phyloP scores from a whole-genome alignment of 2,329 filamentous ascomycete genomes.

The Rosellinia necatrix region DNA sequence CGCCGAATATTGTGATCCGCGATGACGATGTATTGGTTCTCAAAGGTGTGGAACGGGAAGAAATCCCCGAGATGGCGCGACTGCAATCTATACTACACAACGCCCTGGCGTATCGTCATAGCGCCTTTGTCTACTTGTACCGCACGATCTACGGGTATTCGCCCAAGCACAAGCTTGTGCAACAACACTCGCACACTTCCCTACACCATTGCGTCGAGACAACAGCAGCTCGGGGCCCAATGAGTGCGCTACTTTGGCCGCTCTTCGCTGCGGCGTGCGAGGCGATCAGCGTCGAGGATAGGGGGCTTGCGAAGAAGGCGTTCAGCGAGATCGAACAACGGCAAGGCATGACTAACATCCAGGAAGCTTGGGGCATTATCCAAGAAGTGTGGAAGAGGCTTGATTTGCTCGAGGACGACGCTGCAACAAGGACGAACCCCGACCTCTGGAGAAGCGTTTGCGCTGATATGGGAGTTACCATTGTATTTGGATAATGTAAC shows the following conservation, averaged over 20 bases:
- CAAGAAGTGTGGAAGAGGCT: constrained; percentile 63
- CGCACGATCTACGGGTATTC: constrained; percentile 56
- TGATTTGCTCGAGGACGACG: constrained; percentile 43
- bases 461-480: constrained; percentile 60
- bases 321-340: constrained; percentile 59
- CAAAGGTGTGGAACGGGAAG: constrained; percentile 22
- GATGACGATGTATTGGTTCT: constrained; percentile 34
- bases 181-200: constrained; percentile 56
- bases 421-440: constrained; percentile 30
- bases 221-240: constrained; percentile 60
- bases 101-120: constrained; percentile 64
- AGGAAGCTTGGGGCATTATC: constrained; percentile 63
- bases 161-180: constrained; percentile 55
- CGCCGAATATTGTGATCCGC: constrained; percentile 44
- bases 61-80: constrained; percentile 45
- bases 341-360: constrained; percentile 70
- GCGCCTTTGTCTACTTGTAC: constrained; percentile 62
- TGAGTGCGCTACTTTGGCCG: constrained; percentile 68
- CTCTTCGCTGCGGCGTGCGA: constrained; percentile 68
- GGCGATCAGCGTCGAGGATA: constrained; percentile 54
- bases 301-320: constrained; percentile 54
- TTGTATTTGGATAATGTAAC: constrained; percentile 59
- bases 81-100: constrained; percentile 62
- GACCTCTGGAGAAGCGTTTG: constrained; percentile 63
- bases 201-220: constrained; percentile 60